Conservation (phyloP, 2,329 filamentous ascomycete species). For the Fusarium oxysporum region DNA sequence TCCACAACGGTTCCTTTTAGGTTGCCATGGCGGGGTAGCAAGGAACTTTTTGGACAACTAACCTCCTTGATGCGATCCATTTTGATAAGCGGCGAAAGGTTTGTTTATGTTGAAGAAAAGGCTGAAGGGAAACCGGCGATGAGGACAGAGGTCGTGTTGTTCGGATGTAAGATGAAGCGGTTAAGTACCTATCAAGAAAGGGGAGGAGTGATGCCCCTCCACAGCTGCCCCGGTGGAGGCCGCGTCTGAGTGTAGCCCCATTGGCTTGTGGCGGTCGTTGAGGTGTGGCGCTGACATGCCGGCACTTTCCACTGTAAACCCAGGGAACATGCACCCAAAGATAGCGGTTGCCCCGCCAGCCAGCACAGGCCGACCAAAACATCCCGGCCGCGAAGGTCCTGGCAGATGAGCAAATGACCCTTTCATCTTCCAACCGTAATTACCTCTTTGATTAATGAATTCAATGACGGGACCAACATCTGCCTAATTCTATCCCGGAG, state of each 20-base stretch:
- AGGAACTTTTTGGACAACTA: constrained; percentile 55
- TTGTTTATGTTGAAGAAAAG: constrained; percentile 19
- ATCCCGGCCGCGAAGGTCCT: constrained; percentile 24
- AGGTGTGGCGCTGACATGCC: constrained; percentile 39
- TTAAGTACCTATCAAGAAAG: constrained; percentile 51
- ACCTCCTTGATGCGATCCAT: constrained; percentile 96
- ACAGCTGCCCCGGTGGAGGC: constrained; percentile 47
- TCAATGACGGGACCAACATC: constrained; percentile 26
- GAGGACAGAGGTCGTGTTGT: constrained; percentile 50
- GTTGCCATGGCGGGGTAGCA: constrained; percentile 48
- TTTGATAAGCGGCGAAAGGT: constrained; percentile 46
- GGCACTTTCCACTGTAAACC: constrained; percentile 24
- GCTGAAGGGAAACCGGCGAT: constrained; percentile 38
- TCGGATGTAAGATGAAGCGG: constrained; percentile 49
- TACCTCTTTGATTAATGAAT: constrained; percentile 29
- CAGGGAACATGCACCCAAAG: not conserved
- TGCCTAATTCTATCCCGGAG: constrained; percentile 14
- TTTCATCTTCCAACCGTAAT: constrained; percentile 37
- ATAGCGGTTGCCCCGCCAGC: constrained; percentile 49
- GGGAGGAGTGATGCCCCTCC: constrained; percentile 54
- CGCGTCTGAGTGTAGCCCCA: constrained; percentile 33
- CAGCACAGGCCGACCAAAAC: constrained; percentile 39
- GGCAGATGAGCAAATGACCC: constrained; percentile 12
- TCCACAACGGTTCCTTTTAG: constrained; percentile 45
- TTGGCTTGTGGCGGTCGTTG: constrained; percentile 48